phyloP scores from a whole-genome alignment of 805 yeast species.

The Kockiozyma suomiensis region DNA sequence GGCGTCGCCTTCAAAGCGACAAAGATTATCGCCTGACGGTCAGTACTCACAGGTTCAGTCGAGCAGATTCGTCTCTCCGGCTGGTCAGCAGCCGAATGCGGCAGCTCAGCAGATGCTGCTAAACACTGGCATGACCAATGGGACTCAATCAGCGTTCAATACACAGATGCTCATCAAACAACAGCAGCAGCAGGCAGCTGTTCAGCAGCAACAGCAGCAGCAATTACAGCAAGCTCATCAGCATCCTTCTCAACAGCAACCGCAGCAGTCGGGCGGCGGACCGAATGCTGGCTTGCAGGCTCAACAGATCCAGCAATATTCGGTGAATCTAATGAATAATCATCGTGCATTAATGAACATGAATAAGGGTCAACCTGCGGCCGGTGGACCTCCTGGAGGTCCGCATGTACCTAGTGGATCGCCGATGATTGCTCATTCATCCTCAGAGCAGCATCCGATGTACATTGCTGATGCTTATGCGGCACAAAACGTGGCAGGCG shows the following conservation, averaged over 20 bases:
- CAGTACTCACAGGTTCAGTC: constrained; percentile 33
- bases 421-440: constrained; percentile 24
- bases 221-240: constrained; percentile 36
- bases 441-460: constrained; percentile 30
- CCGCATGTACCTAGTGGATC: constrained; percentile 24
- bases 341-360: constrained; percentile 26
- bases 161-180: constrained; percentile 40
- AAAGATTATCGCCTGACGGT: constrained; percentile 44
- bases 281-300: constrained; percentile 27
- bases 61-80: constrained; percentile 12
- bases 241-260: constrained; percentile 35
- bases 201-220: constrained; percentile 30
- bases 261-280: constrained; percentile 31
- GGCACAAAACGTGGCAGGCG: constrained; percentile 42
- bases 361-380: constrained; percentile 19
- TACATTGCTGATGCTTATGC: constrained; percentile 29
- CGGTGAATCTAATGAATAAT: constrained; percentile 23
- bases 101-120: constrained; percentile 35
- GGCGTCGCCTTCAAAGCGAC: constrained; percentile 43
- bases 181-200: constrained; percentile 33
- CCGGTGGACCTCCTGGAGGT: constrained; percentile 13
- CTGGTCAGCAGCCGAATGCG: constrained; percentile 19
- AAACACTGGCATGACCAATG: constrained; percentile 33
- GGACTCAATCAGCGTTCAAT: constrained; percentile 21
- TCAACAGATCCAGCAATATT: constrained; percentile 33